A percentile compares a stretch with the other conserved stretches of the same genome.
These are phyloP conservation scores for Agaricus blazei DNA, from an alignment of 768 basidiomycete species.

Conservation along the genomic window DNA sequence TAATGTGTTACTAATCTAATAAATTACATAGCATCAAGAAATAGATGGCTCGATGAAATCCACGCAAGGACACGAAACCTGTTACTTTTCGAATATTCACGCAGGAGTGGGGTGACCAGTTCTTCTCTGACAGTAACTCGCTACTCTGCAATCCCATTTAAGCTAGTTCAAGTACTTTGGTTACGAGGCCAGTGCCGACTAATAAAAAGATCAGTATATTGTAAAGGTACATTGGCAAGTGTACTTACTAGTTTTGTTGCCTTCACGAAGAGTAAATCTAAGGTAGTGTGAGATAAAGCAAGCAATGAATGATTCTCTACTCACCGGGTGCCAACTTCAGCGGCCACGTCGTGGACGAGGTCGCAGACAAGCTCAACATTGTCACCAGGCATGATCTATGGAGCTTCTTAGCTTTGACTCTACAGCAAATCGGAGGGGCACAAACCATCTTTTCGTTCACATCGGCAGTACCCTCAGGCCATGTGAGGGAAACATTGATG, in stretches of 20 bases:
- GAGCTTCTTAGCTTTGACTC: not conserved
- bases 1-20: constrained; percentile 5
- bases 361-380: constrained; percentile 90
- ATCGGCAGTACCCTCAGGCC: constrained; percentile 80
- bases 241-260: constrained; percentile 81
- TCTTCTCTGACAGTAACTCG: not conserved
- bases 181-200: constrained; percentile 95
- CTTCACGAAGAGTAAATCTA: constrained; percentile 89
- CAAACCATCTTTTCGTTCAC: constrained; percentile 83
- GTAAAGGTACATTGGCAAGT: not conserved
- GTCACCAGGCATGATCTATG: constrained; percentile 93
- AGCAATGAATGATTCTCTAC: constrained; percentile 11
- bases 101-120: constrained; percentile 3
- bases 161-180: constrained; percentile 60
- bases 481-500: constrained; percentile 77
- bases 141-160: not conserved
- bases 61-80: not conserved
- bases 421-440: not conserved
- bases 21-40: constrained; percentile 14
- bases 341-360: constrained; percentile 80
- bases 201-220: constrained; percentile 9
- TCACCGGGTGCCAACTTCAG: constrained; percentile 80
- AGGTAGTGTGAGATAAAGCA: constrained; percentile 7
- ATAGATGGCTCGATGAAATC: not conserved
- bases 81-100: constrained; percentile 1